phyloP scores from a whole-genome alignment of 2,329 filamentous ascomycete species.

The Samsoniella hepiali region DNA sequence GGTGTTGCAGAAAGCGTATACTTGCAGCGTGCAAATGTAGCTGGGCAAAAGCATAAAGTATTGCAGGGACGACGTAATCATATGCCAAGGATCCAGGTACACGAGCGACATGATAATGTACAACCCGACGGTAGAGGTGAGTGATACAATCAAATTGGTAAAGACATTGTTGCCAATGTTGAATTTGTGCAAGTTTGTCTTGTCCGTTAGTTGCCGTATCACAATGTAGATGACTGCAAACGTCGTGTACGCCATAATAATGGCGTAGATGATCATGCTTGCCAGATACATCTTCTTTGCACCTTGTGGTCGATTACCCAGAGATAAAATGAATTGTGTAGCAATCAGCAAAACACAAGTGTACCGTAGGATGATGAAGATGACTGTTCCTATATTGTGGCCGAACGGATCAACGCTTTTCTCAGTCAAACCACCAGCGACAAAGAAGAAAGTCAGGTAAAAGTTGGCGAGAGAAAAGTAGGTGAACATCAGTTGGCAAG shows the following conservation, averaged over 20 bases:
- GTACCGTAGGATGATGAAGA: slow-evolving; percentile 86
- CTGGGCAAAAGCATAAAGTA: slow-evolving; percentile 90
- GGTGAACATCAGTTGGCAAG: slow-evolving; percentile 88
- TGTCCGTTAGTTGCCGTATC: slow-evolving; percentile 67
- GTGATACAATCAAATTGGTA: slow-evolving; percentile 88
- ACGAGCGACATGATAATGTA: slow-evolving; percentile 97
- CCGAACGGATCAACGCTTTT: slow-evolving; percentile 83
- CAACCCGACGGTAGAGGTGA: slow-evolving; percentile 82
- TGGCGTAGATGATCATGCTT: slow-evolving; percentile 82
- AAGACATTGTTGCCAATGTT: slow-evolving; percentile 82
- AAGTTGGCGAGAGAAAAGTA: slow-evolving; percentile 99
- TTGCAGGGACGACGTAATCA: slow-evolving; percentile 87
- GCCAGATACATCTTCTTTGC: slow-evolving; percentile 85
- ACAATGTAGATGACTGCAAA: slow-evolving; percentile 90
- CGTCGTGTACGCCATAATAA: slow-evolving; percentile 95
- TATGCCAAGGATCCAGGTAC: slow-evolving; percentile 98
- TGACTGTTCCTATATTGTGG: slow-evolving; percentile 75
- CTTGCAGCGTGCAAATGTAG: slow-evolving; percentile 96
- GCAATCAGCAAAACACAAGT: slow-evolving; percentile 82
- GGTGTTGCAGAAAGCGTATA: slow-evolving; percentile 98
- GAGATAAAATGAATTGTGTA: slow-evolving; percentile 92
- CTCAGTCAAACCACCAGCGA: slow-evolving; percentile 85
- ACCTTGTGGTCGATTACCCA: slow-evolving; percentile 94
- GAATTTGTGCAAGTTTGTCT: slow-evolving; percentile 43
- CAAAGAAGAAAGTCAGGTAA: slow-evolving; percentile 98